Evolutionary conservation across 208 protist species (phyloP), one percentile per base, ranked within the genome.

Genomic region (Crithidia expoeki): DNA sequence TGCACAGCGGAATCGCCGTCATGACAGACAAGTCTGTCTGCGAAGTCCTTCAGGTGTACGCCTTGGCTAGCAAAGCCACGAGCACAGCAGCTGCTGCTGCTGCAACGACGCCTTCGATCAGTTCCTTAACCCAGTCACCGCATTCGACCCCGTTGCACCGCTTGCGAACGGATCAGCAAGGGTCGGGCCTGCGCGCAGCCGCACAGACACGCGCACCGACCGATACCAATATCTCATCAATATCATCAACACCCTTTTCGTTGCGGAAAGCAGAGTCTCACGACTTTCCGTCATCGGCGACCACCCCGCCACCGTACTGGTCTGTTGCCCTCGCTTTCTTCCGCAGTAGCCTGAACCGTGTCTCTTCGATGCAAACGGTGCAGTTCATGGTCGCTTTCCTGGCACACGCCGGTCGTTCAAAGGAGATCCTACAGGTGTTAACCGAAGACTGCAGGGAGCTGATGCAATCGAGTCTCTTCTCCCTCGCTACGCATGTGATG

Each of bases 1-100:
- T 36, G 33, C 56, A 68, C 52, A 81, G 75, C 60, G 76, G 78
- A 27, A 74, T 71, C 12, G 72, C 53, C 7, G 75, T 52, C 0
- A 23, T 92, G 30, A 76, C 76, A 6, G 85, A 89, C 66, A 53
- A 30, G 17, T 74, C 74, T 16, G 47, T 92, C 52, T 74, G 73
- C 17, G 71, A 83, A 12, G 74, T 81, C 19, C 68, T 90, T n/a
- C 59, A 74, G 49, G 85, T 75, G 50, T 81, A 67, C 52, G 65
- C 81, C 23, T 6, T 62, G 11, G 69, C 68, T 30, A 64, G 16
- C 1, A 25, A 51, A 11, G 30, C 61, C 7, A 25, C 40, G 0
- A 21, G 2, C 21, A 21, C 55, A 2, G 4, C 53, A 36, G 53
- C 11, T 16, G n/a, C 44, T 25, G 33, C 55, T 10, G 10, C 38